Base-by-base conservation (phyloP, 805 yeast genomes). In the Pichia kluyveri region DNA sequence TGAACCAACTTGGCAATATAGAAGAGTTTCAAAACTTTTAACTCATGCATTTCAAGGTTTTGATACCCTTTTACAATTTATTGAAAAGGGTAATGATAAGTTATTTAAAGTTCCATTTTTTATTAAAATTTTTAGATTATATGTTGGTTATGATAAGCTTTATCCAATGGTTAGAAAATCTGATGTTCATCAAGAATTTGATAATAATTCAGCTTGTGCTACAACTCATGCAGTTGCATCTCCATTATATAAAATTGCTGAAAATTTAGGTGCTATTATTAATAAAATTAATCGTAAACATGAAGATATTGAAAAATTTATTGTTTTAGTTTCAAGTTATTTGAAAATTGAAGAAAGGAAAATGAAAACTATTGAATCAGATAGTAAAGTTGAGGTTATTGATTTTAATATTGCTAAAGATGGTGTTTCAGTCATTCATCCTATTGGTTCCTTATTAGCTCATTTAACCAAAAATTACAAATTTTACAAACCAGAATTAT, bases 141-240 rank as follows among this genome's bases (percentile, higher is more conserved):
- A 80, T 28, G 70, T 74, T 46, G 60, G 69, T 17, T 82, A 79
- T 59, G 84, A 82, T 56, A 79, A 82, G 26, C 74, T 75, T 38
- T 77, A 77, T 70, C 69, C 73, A 27, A 63, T 82, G 30, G 69
- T 61, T 48, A 71, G 88, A 50, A 81, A 80, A 52, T 69, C 70
- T 41, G 91, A 88, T 11, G 82, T 80, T 8, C 91, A 84, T 64
- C 86, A 83, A 31, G 76, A 76, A 47, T 46, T 14, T 18, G 70
- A 69, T 45, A 88, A 83, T 56, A 69, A 70, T 39, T 67, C 67
- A 30, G 76, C 71, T 40, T 80, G 72, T 53, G 68, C 71, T 18
- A 60, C 73, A 2, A 80, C 80, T 54, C 67, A 75, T 44, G 75
- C 73, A 47, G 70, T 56, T 8, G 58, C 60, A 1, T 48, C 52